Percentiles rank a stretch among this genome's conserved stretches.
Conservation (phyloP, 1,284 basidiomycete genomes). For the Ceratobasidium theobromae region DNA sequence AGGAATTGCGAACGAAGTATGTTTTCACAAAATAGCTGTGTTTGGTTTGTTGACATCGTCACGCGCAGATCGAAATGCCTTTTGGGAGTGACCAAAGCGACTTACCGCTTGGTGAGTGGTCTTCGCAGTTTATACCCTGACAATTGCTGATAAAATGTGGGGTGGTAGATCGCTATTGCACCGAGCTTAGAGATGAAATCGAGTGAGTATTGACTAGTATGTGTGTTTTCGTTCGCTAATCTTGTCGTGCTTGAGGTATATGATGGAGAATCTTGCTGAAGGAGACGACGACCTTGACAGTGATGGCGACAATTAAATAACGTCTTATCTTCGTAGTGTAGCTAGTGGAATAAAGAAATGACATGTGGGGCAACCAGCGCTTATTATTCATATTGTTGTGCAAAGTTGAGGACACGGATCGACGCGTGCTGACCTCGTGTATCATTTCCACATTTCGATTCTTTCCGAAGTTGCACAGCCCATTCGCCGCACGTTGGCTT, state of each 20-base stretch:
- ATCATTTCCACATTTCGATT: not conserved
- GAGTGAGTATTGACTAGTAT: slow-evolving; percentile 54
- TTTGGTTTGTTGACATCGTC: not conserved
- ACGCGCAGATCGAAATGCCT: slow-evolving; percentile 75
- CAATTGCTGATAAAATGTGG: slow-evolving; percentile 13
- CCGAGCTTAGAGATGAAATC: slow-evolving; percentile 81
- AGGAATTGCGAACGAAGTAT: slow-evolving; percentile 77
- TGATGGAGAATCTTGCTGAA: slow-evolving; percentile 75
- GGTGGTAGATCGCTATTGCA: slow-evolving; percentile 74
- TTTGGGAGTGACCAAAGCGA: slow-evolving; percentile 48
- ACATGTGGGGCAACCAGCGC: not conserved
- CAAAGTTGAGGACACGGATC: slow-evolving; percentile 6
- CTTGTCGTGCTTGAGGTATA: slow-evolving; percentile 55
- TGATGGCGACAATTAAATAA: slow-evolving; percentile 11
- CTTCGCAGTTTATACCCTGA: not conserved
- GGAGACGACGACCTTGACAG: slow-evolving; percentile 48
- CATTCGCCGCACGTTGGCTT: not conserved
- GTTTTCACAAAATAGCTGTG: not conserved
- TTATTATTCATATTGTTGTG: slow-evolving; percentile 1
- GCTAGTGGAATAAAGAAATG: not conserved
- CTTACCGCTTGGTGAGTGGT: slow-evolving; percentile 62
- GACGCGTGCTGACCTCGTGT: slow-evolving; percentile 25
- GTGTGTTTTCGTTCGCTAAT: not conserved
- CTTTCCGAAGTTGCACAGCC: not conserved
- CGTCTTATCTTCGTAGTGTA: not conserved